Evolutionary conservation across 139 green algal species (phyloP), one percentile per base, ranked within the genome.

Genomic region (Coccomyxa sp.): DNA sequence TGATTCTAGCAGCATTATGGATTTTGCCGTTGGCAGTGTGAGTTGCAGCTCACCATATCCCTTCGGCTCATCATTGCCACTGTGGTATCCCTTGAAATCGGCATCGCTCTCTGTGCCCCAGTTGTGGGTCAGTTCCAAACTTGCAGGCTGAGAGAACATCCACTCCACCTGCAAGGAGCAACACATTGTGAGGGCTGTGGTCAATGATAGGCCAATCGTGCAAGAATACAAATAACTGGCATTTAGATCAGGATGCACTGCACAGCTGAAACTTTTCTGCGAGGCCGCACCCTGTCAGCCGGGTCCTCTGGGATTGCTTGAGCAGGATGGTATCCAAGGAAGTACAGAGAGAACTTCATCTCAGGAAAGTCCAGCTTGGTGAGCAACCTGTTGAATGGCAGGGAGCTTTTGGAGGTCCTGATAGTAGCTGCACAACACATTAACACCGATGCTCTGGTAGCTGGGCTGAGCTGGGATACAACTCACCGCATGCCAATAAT

Each of bases 81-180:
- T 97, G 90, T 96, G 91, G 79, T 96, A 96, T 27, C 88, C 90
- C 79, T 94, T 83, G 77, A 95, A 96, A 4, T 88, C 86, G 25
- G 85, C 85, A 81, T 98, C 93, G 32, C 75, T 88, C 80, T 98
- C 95, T 16, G 93, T 96, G n/a, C 95, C 95, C 84, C 88, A 95
- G 88, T 98, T 98, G 90, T 97, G 94, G 0, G 94, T 97, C 75
- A 98, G 89, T 88, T 97, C 94, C 60, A 97, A 76, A 10, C 79
- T 83, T 28, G 86, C 89, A 13, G 81, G 81, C 16, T 81, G 84
- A 3, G 75, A 74, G 76, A 91, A 91, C 88, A 91, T 89, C 89
- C 89, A 92, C n/a, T 87, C 83, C 7, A 87, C 77, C 89, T 92
- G 88, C 82, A 74, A 27, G 38, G 38, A 51, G 38, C 38, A 51